Evolutionary conservation across 2,329 filamentous ascomycete genomes (phyloP), one percentile per base, ranked within the genome.

Genomic region (Cordyceps cicadae): DNA sequence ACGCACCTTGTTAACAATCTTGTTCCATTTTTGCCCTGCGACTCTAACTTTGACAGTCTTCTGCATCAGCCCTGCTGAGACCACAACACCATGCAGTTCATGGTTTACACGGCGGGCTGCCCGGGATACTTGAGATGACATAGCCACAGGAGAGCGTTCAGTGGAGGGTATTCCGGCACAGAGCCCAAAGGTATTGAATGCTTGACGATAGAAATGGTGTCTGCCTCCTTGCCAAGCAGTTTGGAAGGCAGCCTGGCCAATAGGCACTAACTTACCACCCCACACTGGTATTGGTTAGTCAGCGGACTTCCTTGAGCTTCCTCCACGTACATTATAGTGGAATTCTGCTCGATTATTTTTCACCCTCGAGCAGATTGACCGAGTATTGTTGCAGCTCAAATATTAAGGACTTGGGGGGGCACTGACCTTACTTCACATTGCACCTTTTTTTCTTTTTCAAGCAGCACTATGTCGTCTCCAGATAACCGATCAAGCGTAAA

Each of bases 1-100:
- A 62, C 71, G 59, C 71, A 90, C 89, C 80, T 93, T 93, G 70
- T 86, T 81, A 59, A 93, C 82, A 64, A 81, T 79, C 62, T 80
- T 81, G 71, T 92, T 89, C 87, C 87, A 93, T 70, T 84, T 81
- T 70, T 86, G 83, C 15, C 81, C 82, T 56, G 87, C 86, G 15
- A 92, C 80, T 65, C 86, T 83, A 64, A 92, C 89, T 74, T 89
- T 92, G 61, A 92, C 88, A 3, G 89, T 92, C 74, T 87, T 89
- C 62, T 85, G 76, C 87, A 92, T 92, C 62, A 87, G 80, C 21
- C 89, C 90, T 7, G 89, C 85, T 48, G 88, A 90, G 54, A 92
- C 83, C 26, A 93, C 90, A 46, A 93, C 84, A 64, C 88, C 88
- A 63, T 81, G 79, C 61, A 85, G 70, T 68, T 84, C 79, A 62